Base-by-base conservation (phyloP, 1,139 yeast species). In the Meyerozyma elateridarum region DNA sequence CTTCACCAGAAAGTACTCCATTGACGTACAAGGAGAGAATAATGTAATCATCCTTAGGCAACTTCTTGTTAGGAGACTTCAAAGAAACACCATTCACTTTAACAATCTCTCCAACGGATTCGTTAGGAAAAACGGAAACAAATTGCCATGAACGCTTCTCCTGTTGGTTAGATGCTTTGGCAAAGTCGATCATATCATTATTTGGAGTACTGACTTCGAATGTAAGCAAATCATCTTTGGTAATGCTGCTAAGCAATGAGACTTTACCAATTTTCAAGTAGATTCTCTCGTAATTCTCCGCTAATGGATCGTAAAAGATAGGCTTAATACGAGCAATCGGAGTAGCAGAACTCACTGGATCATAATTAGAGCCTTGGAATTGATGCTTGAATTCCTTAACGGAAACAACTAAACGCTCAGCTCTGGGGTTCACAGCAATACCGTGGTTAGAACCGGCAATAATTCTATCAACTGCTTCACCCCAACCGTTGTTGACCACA, bases 391-490 rank as follows among this genome's bases (percentile, higher is more conserved):
- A 75, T 52, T 85, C 94, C 54, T 84, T 85, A 29, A 85, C 76
- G 3, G 87, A 71, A 15, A 85, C 74, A 22, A 77, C 73, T 46
- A 85, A 66, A 38, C 70, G 73, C 46, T 82, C 88, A 6, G 94
- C 91, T 53, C 93, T 71, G 20, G 93, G 91, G 42, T 85, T 85
- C 21, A 83, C 73, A 4, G 91, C 88, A 35, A 87, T 79, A 44
- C 95, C 95, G 36, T 73, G 75, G 38, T 73, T 75, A 1, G 93
- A 75, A 20, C 95, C 94, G 17, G 76, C 56, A 42, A 87, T 80
- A 42, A 87, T 82, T 49, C 94, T 67, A 47, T 85, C 89, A 20
- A 83, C 76, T 32, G 84, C 61, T 44, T 82, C 93, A 58, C 96
- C 96, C 96, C 96, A 87, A 32, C 96, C 96, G 40, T 77, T 72